Evolutionary conservation across 352 stramenopile genomes (phyloP), one percentile per base, ranked within the genome.

Genomic region (Pythium aristosporum): DNA sequence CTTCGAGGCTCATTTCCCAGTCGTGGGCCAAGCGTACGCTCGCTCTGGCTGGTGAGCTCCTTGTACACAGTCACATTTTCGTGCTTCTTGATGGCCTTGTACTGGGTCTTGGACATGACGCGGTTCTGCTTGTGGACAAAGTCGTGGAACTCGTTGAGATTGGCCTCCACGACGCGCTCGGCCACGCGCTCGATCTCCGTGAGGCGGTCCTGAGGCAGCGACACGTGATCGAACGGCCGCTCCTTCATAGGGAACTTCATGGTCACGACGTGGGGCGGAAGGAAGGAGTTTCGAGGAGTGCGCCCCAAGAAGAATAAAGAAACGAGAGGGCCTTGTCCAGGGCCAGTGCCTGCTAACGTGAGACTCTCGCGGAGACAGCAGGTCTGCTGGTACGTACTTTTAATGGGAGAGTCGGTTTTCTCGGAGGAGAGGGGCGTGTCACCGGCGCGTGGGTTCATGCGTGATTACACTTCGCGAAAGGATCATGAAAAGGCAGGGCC

Each of bases 21-120:
- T 5, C 3, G 25, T 11, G 50, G 37, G 1, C 63, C 48, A 10
- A 65, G 51, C 18, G 34, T 39, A 15, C 41, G 47, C 52, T 74
- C 61, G 48, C 34, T 48, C 23, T 62, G 58, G 18, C 32, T 37
- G 13, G 50, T 77, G 64, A 72, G 67, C 57, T 84, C 67, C 44
- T 63, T 76, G 67, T 73, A 86, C 13, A 86, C 71, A 21, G 73
- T 72, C 16, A 86, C 69, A 30, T 77, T 74, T 30, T 85, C 77
- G 49, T 75, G 68, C 6, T 65, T 71, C 59, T 84, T 84, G 67
- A 86, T 63, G 16, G 68, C 55, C 65, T 88, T 88, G 76, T 77
- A 88, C 11, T 68, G 67, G 20, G 41, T 30, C 20, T 60, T 73
- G 63, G 75, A 65, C 70, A 86, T 62, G 51, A 71, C 30, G 39